phyloP scores from a whole-genome alignment of 129 eudicot species.

The Scalesia atractyloides region DNA sequence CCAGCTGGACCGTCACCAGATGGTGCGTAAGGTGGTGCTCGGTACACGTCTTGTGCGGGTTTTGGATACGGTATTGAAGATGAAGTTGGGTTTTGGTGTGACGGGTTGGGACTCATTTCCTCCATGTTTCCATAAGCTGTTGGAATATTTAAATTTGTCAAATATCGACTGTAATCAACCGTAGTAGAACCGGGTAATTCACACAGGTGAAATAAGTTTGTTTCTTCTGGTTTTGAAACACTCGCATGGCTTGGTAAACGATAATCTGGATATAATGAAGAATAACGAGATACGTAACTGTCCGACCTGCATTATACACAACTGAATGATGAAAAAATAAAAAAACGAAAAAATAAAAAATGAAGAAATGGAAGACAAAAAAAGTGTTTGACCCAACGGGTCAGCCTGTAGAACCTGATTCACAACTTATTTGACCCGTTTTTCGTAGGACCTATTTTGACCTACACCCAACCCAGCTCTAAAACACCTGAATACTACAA shows the following conservation, averaged over 20 bases:
- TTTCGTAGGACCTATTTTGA: not conserved
- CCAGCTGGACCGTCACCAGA: constrained; percentile 13
- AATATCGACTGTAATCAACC: constrained; percentile 31
- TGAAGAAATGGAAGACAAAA: not conserved
- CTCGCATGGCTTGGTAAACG: constrained; percentile 47
- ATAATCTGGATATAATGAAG: constrained; percentile 46
- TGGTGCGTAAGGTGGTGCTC: constrained; percentile 36
- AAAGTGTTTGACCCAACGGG: not conserved
- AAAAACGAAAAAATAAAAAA: not conserved
- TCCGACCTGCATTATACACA: constrained; percentile 50
- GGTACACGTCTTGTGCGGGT: constrained; percentile 27
- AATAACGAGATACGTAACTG: constrained; percentile 44
- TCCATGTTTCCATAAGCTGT: constrained; percentile 34
- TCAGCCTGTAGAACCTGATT: not conserved
- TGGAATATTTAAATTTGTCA: constrained; percentile 26
- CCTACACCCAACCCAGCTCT: not conserved
- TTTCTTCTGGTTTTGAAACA: constrained; percentile 44
- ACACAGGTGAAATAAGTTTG: constrained; percentile 31
- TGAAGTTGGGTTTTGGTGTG: constrained; percentile 36
- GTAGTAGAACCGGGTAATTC: constrained; percentile 39
- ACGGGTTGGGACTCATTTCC: constrained; percentile 41
- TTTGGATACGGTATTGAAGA: constrained; percentile 27
- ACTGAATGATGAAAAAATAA: not conserved
- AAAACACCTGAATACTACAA: not conserved
- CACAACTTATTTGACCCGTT: not conserved